Conservation (phyloP, 2,329 filamentous ascomycete genomes). For the Exophiala oligosperma region DNA sequence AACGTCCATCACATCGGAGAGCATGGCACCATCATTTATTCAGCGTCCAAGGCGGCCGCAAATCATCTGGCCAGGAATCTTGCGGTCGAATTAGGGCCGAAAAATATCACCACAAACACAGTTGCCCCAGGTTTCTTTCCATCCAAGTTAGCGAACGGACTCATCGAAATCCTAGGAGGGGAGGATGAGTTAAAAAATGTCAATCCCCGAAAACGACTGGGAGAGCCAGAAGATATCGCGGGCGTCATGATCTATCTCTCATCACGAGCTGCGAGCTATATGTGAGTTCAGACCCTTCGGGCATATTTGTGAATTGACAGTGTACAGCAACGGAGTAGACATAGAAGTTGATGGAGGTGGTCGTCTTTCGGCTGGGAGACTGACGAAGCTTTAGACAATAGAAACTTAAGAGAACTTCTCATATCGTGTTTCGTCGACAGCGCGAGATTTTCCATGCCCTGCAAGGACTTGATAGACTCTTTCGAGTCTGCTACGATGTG, state of each 20-base stretch:
- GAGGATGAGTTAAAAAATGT: conserved; percentile 55
- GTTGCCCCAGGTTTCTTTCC: conserved; percentile 61
- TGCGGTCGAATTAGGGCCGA: conserved; percentile 66
- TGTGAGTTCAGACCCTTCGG: too few species aligned
- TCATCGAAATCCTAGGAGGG: conserved; percentile 40
- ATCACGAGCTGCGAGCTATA: neutral
- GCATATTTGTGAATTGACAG: too few species aligned
- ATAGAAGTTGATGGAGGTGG: neutral
- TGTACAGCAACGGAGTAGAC: neutral
- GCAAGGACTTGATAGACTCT: too few species aligned
- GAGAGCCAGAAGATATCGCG: conserved; percentile 65
- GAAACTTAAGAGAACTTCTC: too few species aligned
- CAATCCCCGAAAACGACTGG: conserved; percentile 68
- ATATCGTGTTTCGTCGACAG: too few species aligned
- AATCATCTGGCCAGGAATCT: conserved; percentile 74
- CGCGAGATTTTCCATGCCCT: too few species aligned
- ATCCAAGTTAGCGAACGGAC: conserved; percentile 64
- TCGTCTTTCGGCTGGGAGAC: neutral
- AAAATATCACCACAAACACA: conserved; percentile 65
- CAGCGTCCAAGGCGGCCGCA: conserved; percentile 73
- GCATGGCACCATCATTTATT: conserved; percentile 55
- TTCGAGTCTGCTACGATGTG: too few species aligned
- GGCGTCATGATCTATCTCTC: neutral
- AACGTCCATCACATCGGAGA: conserved; percentile 40
- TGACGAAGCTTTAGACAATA: too few species aligned